Base-by-base conservation (phyloP, 768 basidiomycete genomes). In the Paxillus ammoniavirescens region DNA sequence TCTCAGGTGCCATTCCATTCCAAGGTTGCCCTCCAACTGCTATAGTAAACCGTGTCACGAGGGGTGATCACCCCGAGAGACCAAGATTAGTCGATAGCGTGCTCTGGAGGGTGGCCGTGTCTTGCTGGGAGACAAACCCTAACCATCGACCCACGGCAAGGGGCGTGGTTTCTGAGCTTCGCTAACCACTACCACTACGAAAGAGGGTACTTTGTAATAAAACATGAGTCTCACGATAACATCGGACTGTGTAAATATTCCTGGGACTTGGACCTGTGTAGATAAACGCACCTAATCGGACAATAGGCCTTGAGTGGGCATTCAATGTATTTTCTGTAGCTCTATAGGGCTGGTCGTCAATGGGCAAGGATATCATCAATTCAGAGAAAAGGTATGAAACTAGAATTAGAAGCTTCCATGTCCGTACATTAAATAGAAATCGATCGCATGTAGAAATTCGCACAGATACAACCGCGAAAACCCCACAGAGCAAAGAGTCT, bases 371-470 rank as follows among this genome's bases (percentile, higher is more conserved):
- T 23, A 30, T 23, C 52, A 59, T 54, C 0, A 8, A 57, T 57
- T 55, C 28, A 46, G 40, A 44, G 37, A 21, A 44, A 42, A 5
- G 37, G 17, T 54, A 52, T 44, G 23, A 4, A 50, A 53, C 45
- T 59, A n/a, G 17, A 36, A 70, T 65, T 69, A 60, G 26, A 52
- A 44, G 23, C 21, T 37, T 21, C 49, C 36, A n/a, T 28, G 56
- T 68, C 52, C 52, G 38, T 54, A 65, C 42, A 40, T 33, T 63
- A 62, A 44, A 63, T 61, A 55, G 23, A 8, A 55, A 52, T 47
- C 49, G 36, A 54, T 44, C 43, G 26, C 26, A 54, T 26, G 42
- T 30, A 47, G 26, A 45, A 56, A 64, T 52, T 50, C 43, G 31
- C 18, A 49, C 30, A 47, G n/a, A 36, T n/a, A 12, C 14, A 44